phyloP scores from a whole-genome alignment of 257 asterid species.

The Plantago elongata region DNA sequence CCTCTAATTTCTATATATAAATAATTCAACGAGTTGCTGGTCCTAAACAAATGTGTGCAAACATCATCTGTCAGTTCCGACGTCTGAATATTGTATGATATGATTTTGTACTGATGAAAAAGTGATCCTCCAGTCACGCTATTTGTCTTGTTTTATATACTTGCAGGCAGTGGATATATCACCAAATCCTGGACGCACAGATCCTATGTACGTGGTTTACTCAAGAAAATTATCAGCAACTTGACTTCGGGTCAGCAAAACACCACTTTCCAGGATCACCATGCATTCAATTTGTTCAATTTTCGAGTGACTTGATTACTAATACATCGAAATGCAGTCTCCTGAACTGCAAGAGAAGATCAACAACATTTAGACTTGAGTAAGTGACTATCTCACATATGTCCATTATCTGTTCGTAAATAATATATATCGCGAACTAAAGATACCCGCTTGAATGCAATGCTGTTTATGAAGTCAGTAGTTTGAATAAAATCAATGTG shows the following conservation, averaged over 20 bases:
- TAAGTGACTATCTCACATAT: neutral
- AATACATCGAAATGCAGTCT: neutral
- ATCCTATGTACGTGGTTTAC: constrained; percentile 78
- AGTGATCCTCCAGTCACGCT: neutral
- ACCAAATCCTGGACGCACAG: constrained; percentile 84
- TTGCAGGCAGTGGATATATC: constrained; percentile 82
- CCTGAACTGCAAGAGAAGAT: neutral
- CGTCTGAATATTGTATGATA: too few relatives aligned
- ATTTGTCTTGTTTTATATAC: neutral
- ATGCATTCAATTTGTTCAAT: constrained; percentile 6
- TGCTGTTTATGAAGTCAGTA: too few relatives aligned
- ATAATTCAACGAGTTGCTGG: neutral
- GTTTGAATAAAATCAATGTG: too few relatives aligned
- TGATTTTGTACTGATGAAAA: neutral
- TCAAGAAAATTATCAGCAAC: constrained; percentile 68
- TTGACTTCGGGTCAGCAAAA: constrained; percentile 22
- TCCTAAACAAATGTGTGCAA: neutral
- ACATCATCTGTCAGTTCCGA: too few relatives aligned
- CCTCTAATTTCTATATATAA: too few relatives aligned
- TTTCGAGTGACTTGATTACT: neutral
- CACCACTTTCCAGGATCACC: neutral
- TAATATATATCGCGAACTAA: too few relatives aligned
- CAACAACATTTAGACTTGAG: neutral
- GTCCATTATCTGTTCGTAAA: too few relatives aligned
- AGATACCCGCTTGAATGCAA: too few relatives aligned